Conservation (phyloP, 345 rosid species). For the Iberis pinnata region DNA sequence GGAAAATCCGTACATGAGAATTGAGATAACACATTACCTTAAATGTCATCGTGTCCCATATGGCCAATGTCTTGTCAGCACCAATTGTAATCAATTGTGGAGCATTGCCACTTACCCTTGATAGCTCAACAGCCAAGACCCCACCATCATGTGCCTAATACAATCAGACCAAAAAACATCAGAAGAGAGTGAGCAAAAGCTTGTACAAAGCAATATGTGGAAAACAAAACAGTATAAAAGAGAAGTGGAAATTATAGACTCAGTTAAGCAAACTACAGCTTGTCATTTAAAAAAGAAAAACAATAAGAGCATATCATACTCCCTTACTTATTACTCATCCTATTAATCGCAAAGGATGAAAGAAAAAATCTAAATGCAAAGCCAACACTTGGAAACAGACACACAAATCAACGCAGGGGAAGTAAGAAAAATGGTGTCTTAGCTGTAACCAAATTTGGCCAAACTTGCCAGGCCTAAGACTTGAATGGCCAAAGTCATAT, state of each 20-base stretch:
- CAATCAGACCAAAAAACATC: constrained; percentile 13
- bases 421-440: constrained; percentile 10
- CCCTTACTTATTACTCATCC: constrained; percentile 6
- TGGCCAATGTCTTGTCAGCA: constrained; percentile 94
- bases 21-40: constrained; percentile 64
- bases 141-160: constrained; percentile 99
- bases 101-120: constrained; percentile 91
- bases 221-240: constrained; percentile 6
- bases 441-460: constrained; percentile 7
- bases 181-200: constrained; percentile 7
- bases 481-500: constrained; percentile 7
- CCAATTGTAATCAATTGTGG: constrained; percentile 96
- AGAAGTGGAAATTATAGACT: constrained; percentile 4
- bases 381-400: constrained; percentile 10
- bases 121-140: constrained; percentile 86
- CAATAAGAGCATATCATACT: constrained; percentile 8
- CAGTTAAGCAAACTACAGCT: constrained; percentile 2
- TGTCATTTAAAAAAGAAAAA: neutral
- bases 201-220: constrained; percentile 15
- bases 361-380: neutral
- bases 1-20: constrained; percentile 14
- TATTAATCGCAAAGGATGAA: neutral
- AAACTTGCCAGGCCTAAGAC: constrained; percentile 7
- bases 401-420: constrained; percentile 9
- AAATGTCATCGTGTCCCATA: constrained; percentile 97